phyloP scores from a whole-genome alignment of 2,329 filamentous ascomycete species.

The Monosporascus ibericus region DNA sequence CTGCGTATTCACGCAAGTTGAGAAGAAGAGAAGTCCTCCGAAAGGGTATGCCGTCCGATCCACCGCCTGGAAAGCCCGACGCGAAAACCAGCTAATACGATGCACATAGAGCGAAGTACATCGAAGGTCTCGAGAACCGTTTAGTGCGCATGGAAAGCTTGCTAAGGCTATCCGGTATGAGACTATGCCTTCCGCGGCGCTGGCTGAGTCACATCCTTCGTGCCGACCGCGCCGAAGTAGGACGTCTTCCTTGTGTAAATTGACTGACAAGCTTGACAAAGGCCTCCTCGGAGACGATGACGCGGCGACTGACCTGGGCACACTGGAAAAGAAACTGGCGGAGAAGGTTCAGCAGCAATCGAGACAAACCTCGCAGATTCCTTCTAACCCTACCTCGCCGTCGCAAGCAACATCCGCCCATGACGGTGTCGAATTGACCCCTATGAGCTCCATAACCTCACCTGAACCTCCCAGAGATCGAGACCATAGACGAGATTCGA shows the following conservation, averaged over 20 bases:
- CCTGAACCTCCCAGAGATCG: constrained; percentile 40
- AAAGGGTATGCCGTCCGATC: constrained; percentile 65
- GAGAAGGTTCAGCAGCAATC: constrained; percentile 47
- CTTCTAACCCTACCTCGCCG: constrained; percentile 46
- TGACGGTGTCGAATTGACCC: constrained; percentile 39
- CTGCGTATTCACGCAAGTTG: constrained; percentile 94
- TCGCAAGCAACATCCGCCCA: constrained; percentile 38
- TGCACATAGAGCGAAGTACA: constrained; percentile 77
- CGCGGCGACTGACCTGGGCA: constrained; percentile 80
- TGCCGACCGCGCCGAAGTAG: constrained; percentile 15
- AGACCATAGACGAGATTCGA: constrained; percentile 34
- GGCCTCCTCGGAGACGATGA: constrained; percentile 81
- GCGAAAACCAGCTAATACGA: constrained; percentile 3
- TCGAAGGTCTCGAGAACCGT: constrained; percentile 91
- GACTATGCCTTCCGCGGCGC: not conserved
- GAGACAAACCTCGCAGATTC: constrained; percentile 41
- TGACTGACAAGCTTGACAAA: constrained; percentile 16
- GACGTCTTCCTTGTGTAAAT: not conserved
- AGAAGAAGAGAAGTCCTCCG: constrained; percentile 96
- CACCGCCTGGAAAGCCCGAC: constrained; percentile 2
- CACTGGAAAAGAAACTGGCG: constrained; percentile 69
- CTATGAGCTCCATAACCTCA: constrained; percentile 50
- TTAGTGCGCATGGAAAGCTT: constrained; percentile 94
- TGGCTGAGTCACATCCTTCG: not conserved
- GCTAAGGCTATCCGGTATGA: constrained; percentile 68